Evolutionary conservation across 2,329 filamentous ascomycete genomes (phyloP), one percentile per base, ranked within the genome.

Genomic region (Paracoccidioides brasiliensis): DNA sequence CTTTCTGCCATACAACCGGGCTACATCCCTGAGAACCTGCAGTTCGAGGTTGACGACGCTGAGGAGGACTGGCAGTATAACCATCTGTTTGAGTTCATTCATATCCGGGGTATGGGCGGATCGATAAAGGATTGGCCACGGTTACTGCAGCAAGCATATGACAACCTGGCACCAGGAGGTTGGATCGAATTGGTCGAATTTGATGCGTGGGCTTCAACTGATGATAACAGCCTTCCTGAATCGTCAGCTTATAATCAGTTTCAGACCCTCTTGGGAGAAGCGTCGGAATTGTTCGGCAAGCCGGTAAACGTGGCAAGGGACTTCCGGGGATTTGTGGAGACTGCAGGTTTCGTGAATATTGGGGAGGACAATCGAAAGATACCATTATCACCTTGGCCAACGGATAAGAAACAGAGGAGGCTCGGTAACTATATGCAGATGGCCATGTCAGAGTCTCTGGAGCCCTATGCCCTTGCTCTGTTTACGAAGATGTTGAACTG

Each of bases 301-400:
- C 51, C 53, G 14, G 56, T 66, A 48, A 62, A 64, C 45, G 55
- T 70, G 14, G 66, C 66, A 41, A 55, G 64, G 9, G 58, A 66
- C 12, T 66, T 71, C n/a, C 66, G 68, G 55, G 62, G 66, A 32
- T 71, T 72, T 51, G 69, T 80, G 55, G 64, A 67, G 4, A 73
- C 75, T 2, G 77, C 73, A 0, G 80, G 80, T 0, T 81, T 81
- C 56, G 66, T 70, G 10, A 72, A 78, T 50, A 72, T 81, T 0
- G 67, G 67, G 0, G 73, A 79, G 45, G 55, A 60, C 12, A 55
- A 52, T 8, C 42, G 52, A 7, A 56, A 66, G 59, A 75, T 76
- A 68, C 78, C 78, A 0, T 67, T 69, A 3, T 75, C 74, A 58
- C 60, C 67, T 3, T 64, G 62, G 62, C 56, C 60, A 4, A 48